A percentile compares a stretch with the other conserved stretches of the same genome.
phyloP scores from a whole-genome alignment of 2,329 filamentous ascomycete genomes.

The Zymoseptoria tritici region DNA sequence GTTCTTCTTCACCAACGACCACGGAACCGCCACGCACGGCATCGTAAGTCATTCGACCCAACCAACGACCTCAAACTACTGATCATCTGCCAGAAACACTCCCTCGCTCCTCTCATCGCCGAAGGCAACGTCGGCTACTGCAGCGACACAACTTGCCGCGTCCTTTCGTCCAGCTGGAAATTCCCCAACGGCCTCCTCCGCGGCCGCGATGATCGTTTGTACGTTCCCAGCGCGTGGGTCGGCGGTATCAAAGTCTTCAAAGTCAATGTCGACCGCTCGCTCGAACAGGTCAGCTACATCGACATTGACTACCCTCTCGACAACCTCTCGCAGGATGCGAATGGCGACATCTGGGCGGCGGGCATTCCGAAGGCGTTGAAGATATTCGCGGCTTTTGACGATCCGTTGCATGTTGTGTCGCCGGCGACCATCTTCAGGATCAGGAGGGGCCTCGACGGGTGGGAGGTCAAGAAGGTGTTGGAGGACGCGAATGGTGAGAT shows the following conservation, averaged over 20 bases:
- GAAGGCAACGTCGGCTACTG: conserved; percentile 18
- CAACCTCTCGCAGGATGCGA: conserved; percentile 15
- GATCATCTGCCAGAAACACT: background rate
- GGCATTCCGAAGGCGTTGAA: conserved; percentile 10
- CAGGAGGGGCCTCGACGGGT: conserved; percentile 1
- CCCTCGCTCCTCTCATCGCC: conserved; percentile 10
- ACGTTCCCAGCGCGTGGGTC: conserved; percentile 12
- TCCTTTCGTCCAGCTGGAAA: conserved; percentile 4
- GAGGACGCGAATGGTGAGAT: conserved; percentile 13
- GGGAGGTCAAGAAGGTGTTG: conserved; percentile 10
- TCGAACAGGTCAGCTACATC: conserved; percentile 9
- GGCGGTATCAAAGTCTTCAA: conserved; percentile 16
- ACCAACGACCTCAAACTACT: background rate
- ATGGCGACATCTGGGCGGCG: conserved; percentile 16
- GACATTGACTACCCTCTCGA: conserved; percentile 13
- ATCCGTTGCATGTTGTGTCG: conserved; percentile 8
- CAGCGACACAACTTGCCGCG: conserved; percentile 3
- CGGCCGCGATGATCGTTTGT: conserved; percentile 8
- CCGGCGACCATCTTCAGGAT: conserved; percentile 13
- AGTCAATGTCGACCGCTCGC: background rate
- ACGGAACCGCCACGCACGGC: conserved; percentile 15
- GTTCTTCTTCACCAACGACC: conserved; percentile 21
- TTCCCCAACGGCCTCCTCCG: conserved; percentile 18
- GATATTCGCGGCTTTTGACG: conserved; percentile 7
- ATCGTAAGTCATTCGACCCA: background rate